phyloP scores from a whole-genome alignment of 805 yeast genomes.

The Saccharomycopsis sp. region DNA sequence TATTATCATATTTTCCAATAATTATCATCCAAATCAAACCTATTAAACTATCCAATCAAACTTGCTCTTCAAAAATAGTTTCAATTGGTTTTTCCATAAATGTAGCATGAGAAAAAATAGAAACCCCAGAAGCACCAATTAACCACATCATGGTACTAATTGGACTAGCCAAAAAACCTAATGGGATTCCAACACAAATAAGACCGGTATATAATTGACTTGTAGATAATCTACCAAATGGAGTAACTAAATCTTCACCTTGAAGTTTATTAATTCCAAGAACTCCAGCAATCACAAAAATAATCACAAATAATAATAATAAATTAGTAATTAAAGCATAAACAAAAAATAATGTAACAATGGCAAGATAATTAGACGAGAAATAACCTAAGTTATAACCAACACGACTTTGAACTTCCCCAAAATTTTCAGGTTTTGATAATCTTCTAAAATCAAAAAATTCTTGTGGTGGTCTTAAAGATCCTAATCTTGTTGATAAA shows the following conservation, averaged over 20 bases:
- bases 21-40: not conserved
- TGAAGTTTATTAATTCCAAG: slow-evolving; percentile 67
- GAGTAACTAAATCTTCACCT: slow-evolving; percentile 75
- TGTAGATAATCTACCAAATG: slow-evolving; percentile 60
- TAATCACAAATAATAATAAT: slow-evolving; percentile 72
- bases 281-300: slow-evolving; percentile 63
- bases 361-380: slow-evolving; percentile 73
- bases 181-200: slow-evolving; percentile 64
- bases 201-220: slow-evolving; percentile 80
- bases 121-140: slow-evolving; percentile 70
- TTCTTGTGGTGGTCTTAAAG: slow-evolving; percentile 83
- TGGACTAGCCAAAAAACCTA: slow-evolving; percentile 83
- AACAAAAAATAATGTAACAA: slow-evolving; percentile 61
- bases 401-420: slow-evolving; percentile 83
- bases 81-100: slow-evolving; percentile 93
- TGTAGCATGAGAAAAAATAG: slow-evolving; percentile 79
- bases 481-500: slow-evolving; percentile 54
- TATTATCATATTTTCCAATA: not conserved
- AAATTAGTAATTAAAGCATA: slow-evolving; percentile 85
- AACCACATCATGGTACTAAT: slow-evolving; percentile 87
- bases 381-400: slow-evolving; percentile 79
- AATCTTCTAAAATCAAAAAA: slow-evolving; percentile 85
- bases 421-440: slow-evolving; percentile 82
- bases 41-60: slow-evolving; percentile 5
- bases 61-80: slow-evolving; percentile 81